These are phyloP conservation scores for Sporisorium reilianum DNA, from an alignment of 1,284 basidiomycete genomes.

Conservation along the genomic window DNA sequence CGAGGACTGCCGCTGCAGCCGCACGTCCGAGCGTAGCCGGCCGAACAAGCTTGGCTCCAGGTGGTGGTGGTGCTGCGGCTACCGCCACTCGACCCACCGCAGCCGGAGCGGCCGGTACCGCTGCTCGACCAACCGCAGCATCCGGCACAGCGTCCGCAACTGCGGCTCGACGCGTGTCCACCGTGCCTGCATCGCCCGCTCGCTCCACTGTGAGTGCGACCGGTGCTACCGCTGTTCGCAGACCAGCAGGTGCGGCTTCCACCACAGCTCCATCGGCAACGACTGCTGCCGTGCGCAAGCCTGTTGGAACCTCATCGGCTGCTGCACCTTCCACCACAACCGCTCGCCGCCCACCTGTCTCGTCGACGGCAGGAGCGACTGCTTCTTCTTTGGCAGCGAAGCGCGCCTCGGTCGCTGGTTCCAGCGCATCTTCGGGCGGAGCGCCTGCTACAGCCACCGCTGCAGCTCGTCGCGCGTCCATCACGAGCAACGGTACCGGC, in stretches of 20 bases:
- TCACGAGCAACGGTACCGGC: slow-evolving; percentile 43
- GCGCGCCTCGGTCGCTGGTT: slow-evolving; percentile 27
- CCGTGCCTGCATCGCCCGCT: slow-evolving; percentile 44
- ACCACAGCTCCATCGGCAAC: slow-evolving; percentile 16
- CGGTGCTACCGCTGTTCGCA: slow-evolving; percentile 18
- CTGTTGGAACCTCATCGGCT: slow-evolving; percentile 21
- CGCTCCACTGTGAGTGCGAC: slow-evolving; percentile 23
- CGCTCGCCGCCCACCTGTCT: slow-evolving; percentile 42
- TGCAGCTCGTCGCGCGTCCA: slow-evolving; percentile 41
- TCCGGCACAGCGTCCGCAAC: slow-evolving; percentile 19
- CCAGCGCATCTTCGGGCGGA: slow-evolving; percentile 30
- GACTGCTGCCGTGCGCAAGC: slow-evolving; percentile 26
- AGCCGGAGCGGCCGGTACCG: slow-evolving; percentile 11
- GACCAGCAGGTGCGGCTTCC: slow-evolving; percentile 15
- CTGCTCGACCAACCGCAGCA: slow-evolving; percentile 25
- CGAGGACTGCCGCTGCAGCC: slow-evolving; percentile 9
- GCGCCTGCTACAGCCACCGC: slow-evolving; percentile 30
- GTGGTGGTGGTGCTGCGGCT: slow-evolving; percentile 4
- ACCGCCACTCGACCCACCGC: slow-evolving; percentile 26
- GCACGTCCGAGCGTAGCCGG: slow-evolving; percentile 31
- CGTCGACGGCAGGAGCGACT: slow-evolving; percentile 24
- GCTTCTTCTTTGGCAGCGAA: slow-evolving; percentile 30
- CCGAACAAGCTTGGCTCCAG: slow-evolving; percentile 32
- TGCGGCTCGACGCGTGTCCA: slow-evolving; percentile 27
- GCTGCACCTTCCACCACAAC: slow-evolving; percentile 27